A percentile compares a stretch with the other conserved stretches of the same genome.
Conservation (phyloP, 257 asterid genomes). For the Nemophila menziesii region DNA sequence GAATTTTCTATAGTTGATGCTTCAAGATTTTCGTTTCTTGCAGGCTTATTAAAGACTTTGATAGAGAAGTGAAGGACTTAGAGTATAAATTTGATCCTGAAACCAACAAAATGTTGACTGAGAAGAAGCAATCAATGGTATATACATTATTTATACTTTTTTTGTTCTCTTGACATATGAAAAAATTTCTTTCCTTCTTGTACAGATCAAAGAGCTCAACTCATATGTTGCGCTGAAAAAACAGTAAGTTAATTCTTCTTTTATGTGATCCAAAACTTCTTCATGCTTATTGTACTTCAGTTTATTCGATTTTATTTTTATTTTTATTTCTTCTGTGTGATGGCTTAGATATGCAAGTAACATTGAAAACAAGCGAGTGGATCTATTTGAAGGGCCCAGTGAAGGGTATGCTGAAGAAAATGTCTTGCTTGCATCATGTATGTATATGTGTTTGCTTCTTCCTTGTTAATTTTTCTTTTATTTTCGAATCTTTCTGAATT, state of each 20-base stretch:
- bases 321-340: slow-evolving; percentile 9
- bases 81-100: slow-evolving; percentile 67
- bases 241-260: slow-evolving; percentile 42
- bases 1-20: neutral
- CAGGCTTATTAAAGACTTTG: slow-evolving; percentile 91
- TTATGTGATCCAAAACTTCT: slow-evolving; percentile 3
- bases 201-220: slow-evolving; percentile 94
- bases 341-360: slow-evolving; percentile 64
- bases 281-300: neutral
- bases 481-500: slow-evolving; percentile 15
- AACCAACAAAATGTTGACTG: slow-evolving; percentile 62
- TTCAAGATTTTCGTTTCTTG: neutral
- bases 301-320: neutral
- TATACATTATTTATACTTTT: too few species aligned
- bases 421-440: slow-evolving; percentile 85
- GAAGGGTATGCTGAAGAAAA: slow-evolving; percentile 91
- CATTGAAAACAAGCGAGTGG: slow-evolving; percentile 85
- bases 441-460: slow-evolving; percentile 16
- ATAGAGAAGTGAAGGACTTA: slow-evolving; percentile 56
- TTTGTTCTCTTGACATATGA: slow-evolving; percentile 10
- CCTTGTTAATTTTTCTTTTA: slow-evolving; percentile 2
- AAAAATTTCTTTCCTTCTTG: slow-evolving; percentile 14
- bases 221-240: slow-evolving; percentile 94
- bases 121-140: slow-evolving; percentile 91
- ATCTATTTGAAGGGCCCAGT: slow-evolving; percentile 88